Evolutionary conservation across 176 grass and related monocot genomes (phyloP).

Genomic region (Hsuehochloa calcarea): DNA sequence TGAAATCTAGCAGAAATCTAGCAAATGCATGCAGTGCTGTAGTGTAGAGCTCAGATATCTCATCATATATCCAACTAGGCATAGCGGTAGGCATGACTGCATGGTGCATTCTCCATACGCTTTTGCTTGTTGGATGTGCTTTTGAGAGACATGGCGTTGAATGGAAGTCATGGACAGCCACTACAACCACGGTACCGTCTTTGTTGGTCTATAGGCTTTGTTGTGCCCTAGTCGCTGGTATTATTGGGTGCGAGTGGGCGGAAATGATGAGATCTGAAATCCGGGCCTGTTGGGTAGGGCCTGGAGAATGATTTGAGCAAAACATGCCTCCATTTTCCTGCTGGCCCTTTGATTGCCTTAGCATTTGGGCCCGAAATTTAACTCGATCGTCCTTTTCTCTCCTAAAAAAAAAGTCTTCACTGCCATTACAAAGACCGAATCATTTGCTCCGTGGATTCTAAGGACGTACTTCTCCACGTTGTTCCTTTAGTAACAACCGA

Average conservation of each 20-base stretch:
- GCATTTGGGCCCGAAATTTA: conserved; percentile 1
- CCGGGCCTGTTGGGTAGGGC: conserved; percentile 29
- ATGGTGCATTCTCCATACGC: background rate
- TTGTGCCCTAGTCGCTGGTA: conserved; percentile 8
- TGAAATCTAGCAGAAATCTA: background rate
- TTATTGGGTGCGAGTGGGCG: conserved; percentile 30
- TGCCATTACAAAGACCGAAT: conserved; percentile 8
- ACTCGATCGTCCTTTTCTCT: background rate
- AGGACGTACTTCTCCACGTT: background rate
- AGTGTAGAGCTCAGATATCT: background rate
- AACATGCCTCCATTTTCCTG: conserved; percentile 29
- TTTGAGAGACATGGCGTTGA: conserved; percentile 32
- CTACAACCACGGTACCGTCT: background rate
- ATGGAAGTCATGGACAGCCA: conserved; percentile 35
- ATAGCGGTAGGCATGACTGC: background rate
- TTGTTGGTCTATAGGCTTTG: background rate
- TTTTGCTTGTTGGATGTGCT: conserved; percentile 1
- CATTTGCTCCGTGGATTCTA: background rate
- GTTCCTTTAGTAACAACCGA: background rate
- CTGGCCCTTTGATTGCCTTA: conserved; percentile 16
- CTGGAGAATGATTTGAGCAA: conserved; percentile 43
- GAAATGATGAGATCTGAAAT: conserved; percentile 47
- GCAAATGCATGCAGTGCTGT: background rate
- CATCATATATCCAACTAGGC: background rate
- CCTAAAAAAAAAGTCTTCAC: background rate